Conservation (phyloP, 2,329 filamentous ascomycete species). For the Aspergillus pseudoterreus region DNA sequence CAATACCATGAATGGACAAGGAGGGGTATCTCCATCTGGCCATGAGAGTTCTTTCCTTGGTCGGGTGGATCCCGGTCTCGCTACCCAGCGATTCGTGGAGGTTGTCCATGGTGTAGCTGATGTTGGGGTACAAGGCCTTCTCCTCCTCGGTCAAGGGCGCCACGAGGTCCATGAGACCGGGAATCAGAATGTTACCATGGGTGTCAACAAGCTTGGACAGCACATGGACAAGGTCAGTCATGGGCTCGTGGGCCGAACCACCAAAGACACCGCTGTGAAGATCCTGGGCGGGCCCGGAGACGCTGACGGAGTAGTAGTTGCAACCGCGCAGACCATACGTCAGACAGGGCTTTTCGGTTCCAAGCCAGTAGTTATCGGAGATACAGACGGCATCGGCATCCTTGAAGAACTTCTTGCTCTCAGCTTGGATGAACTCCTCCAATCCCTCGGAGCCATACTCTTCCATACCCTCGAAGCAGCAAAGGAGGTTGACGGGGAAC, state of each 20-base stretch:
- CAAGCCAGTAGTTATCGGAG: conserved; percentile 99
- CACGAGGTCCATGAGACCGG: conserved; percentile 91
- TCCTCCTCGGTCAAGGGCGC: conserved; percentile 84
- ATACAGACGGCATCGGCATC: conserved; percentile 97
- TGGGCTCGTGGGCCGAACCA: conserved; percentile 93
- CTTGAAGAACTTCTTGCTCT: conserved; percentile 92
- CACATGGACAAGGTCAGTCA: conserved; percentile 88
- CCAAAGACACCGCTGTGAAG: conserved; percentile 97
- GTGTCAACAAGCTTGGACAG: conserved; percentile 82
- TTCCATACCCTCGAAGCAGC: conserved; percentile 99
- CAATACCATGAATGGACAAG: conserved; percentile 87
- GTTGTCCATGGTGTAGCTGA: conserved; percentile 95
- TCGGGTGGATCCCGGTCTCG: conserved; percentile 77
- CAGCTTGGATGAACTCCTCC: conserved; percentile 86
- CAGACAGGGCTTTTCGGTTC: conserved; percentile 95
- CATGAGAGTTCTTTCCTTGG: conserved; percentile 93
- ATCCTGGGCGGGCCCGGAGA: conserved; percentile 88
- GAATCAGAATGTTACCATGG: conserved; percentile 86
- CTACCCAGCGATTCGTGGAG: conserved; percentile 88
- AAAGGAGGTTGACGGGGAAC: conserved; percentile 94
- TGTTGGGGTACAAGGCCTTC: conserved; percentile 78
- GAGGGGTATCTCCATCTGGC: conserved; percentile 93
- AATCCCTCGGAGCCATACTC: conserved; percentile 96
- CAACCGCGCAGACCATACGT: conserved; percentile 95
- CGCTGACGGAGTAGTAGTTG: conserved; percentile 94